Evolutionary conservation across 257 asterid species (phyloP), one percentile per base, ranked within the genome.

Genomic region (Gentiana straminea): DNA sequence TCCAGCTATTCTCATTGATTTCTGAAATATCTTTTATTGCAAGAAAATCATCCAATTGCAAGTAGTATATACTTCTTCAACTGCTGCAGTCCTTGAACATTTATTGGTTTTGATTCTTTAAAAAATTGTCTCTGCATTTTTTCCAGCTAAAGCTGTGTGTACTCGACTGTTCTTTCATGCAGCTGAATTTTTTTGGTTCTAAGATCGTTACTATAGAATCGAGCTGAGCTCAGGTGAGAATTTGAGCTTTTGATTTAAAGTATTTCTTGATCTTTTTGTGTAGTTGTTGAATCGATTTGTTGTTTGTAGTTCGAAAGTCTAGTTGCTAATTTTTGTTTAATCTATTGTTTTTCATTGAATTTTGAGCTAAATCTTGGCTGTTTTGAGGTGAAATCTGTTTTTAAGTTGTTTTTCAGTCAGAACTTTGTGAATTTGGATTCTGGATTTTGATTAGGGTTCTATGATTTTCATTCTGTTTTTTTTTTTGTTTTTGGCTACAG

Each of bases 171-270:
- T 60, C 64, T 52, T 57, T 5, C 62, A 60, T 60, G 66, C 66
- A 60, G 66, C 36, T 5, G 43, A 44, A 1, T 10, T 33, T 33
- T 35, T 66, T 38, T 64, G 46, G 24, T 24, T 51, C 67, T 58
- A 62, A 65, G 70, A 55, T 51, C 65, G 52, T 35, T 62, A 51
- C 13, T 49, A 46, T 59, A 63, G 60, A 74, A 68, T 47, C 49
- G 44, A 35, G 34, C 35, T 60, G 63, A 58, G 70, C 62, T 66
- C 65, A 64, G 79, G 81, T 75, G 47, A 54, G 61, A 60, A 38
- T 50, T 41, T 43, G 2, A 49, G 55, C 24, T 24, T 24, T 60
- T 54, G 63, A 52, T 69, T 66, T 64, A 32, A 35, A 57, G 66
- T 59, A 68, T 54, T 38, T 63, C 41, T 15, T 49, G 75, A 78